A percentile compares a stretch with the other conserved stretches of the same genome.
Conservation (phyloP, 345 rosid genomes). For the Eucalyptus sp. region DNA sequence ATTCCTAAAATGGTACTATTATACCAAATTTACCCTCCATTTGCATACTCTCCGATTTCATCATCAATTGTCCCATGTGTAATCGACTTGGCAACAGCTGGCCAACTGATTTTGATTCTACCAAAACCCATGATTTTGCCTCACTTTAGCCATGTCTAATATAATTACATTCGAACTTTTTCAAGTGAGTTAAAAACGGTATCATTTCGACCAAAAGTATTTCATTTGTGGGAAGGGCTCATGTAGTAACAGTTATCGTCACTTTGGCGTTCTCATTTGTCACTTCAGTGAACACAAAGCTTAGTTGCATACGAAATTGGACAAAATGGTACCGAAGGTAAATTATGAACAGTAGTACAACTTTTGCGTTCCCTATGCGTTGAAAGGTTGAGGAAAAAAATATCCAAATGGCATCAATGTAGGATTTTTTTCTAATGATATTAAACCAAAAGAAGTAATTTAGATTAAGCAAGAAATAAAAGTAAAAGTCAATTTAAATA, state of each 20-base stretch:
- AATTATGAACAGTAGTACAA: neutral
- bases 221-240: neutral
- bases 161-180: neutral
- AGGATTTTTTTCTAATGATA: neutral
- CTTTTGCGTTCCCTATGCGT: neutral
- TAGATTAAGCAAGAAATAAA: neutral
- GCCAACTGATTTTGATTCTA: neutral
- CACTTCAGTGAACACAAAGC: neutral
- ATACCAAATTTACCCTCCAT: neutral
- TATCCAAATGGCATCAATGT: neutral
- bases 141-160: neutral
- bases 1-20: neutral
- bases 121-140: neutral
- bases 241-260: neutral
- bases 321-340: neutral
- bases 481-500: neutral
- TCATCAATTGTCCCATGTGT: neutral
- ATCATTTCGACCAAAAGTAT: neutral
- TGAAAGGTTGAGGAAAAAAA: neutral
- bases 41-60: neutral
- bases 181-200: neutral
- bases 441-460: neutral
- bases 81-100: neutral
- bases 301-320: neutral
- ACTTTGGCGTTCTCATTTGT: neutral